phyloP scores from a whole-genome alignment of 208 protist genomes.

The Tritrichomonas foetus region DNA sequence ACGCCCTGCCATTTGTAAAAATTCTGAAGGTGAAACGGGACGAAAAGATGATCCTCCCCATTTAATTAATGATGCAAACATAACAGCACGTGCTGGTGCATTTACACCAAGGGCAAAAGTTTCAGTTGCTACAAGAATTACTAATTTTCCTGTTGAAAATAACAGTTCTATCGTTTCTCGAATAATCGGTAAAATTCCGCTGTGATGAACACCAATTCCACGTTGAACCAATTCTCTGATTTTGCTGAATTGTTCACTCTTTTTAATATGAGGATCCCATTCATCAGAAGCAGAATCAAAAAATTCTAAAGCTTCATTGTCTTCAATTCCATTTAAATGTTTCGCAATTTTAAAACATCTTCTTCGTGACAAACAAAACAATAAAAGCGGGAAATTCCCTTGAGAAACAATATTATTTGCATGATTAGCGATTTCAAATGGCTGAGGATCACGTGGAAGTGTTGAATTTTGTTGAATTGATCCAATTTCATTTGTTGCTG shows the following conservation, averaged over 20 bases:
- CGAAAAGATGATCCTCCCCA: constrained; percentile 22
- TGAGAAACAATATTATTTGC: neutral
- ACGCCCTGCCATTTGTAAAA: constrained; percentile 18
- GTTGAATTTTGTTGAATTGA: neutral
- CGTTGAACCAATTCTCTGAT: constrained; percentile 63
- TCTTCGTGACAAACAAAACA: neutral
- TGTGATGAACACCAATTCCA: constrained; percentile 77
- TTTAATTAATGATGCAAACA: constrained; percentile 60
- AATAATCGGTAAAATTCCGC: constrained; percentile 73
- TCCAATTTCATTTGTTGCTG: neutral
- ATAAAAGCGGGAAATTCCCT: neutral
- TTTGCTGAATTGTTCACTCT: neutral
- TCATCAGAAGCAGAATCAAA: neutral
- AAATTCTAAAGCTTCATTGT: neutral
- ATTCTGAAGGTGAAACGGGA: neutral
- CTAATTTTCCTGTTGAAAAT: constrained; percentile 67
- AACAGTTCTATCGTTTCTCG: constrained; percentile 80
- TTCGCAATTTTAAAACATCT: neutral
- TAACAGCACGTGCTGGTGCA: constrained; percentile 73
- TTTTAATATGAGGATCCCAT: neutral
- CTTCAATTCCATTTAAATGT: neutral
- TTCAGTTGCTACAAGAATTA: constrained; percentile 75
- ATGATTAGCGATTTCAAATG: neutral
- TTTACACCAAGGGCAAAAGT: constrained; percentile 84
- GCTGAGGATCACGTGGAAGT: neutral